Evolutionary conservation across 345 rosid species (phyloP), one percentile per base, ranked within the genome.

Genomic region (Leavenworthia alabamica): DNA sequence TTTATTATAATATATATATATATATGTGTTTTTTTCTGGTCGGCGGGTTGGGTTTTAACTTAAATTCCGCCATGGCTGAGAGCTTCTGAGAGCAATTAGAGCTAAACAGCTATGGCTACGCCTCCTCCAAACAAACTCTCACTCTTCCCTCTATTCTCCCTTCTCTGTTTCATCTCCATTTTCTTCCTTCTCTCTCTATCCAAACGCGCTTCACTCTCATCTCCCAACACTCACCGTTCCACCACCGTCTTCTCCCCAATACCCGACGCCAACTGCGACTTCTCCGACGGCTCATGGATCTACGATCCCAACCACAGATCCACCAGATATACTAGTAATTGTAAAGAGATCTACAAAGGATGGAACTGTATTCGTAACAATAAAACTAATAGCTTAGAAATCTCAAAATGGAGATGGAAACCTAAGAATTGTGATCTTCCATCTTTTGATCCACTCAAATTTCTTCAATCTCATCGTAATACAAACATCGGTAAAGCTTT

Each of bases 301-400:
- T 78, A 86, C 83, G 78, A 82, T 24, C 73, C 83, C 5, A 67
- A 66, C 32, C 54, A 20, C 26, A 68, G 56, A 62, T 62, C 75
- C 68, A 31, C 16, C 0, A 75, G 74, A 53, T 92, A 89, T 47
- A 89, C 78, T 16, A 54, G 73, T 16, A 75, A 75, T 29, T 92
- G 98, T 37, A 92, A 85, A 73, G 98, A 89, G 81, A 89, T 92
- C 53, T 92, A 83, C 80, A 89, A 85, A 65, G 98, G 98, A 9
- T 92, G 98, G 98, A 92, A 89, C 40, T 92, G 97, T 62, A 46
- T 81, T 22, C 69, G 90, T 56, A 80, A 78, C 64, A 71, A 79
- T 58, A 89, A 92, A 81, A 73, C 88, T 10, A 87, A 85, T 59
- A 86, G 70, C 12, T 7, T 45, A 29, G 84, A 81, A n/a, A 74